Evolutionary conservation across 768 basidiomycete genomes (phyloP), one percentile per base, ranked within the genome.

Genomic region (Boletus reticuloceps): DNA sequence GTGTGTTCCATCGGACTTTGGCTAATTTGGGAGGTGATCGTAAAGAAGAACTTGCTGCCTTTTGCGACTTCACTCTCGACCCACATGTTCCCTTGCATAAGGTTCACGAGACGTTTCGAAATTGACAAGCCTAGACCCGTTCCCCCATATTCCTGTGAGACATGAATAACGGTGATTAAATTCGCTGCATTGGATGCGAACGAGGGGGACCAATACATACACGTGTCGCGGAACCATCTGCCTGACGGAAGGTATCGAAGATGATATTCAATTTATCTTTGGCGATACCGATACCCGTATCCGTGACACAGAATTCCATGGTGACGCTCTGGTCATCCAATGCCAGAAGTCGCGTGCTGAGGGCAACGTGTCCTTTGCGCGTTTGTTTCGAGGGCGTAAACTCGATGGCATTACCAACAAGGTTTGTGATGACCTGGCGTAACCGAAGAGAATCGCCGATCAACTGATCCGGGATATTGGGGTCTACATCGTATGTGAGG

Each of bases 41-140:
- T 95, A 79, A 98, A 98, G 83, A 90, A 96, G 82, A 98, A 96
- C 72, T 86, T 88, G 75, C 86, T 91, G 27, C 97, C 97, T 63
- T 91, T 89, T 44, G 89, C 82, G 55, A 96, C 91, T 70, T 96
- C 94, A 58, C 88, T 90, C 74, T 97, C 92, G 20, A 99, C 97
- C 97, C 97, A 99, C 80, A 99, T 91, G 65, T 96, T 92, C 44
- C 97, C 97, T 63, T 92, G 86, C 97, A 99, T 99, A 63, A 99
- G 87, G 46, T 86, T 88, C 17, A 98, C 96, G 22, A 99, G 85
- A 1, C 95, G 89, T 69, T 98, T 98, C 43, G 96, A 98, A 65
- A 99, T 98, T 11, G 95, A 98, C 43, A 98, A 79, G 13, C 96
- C 96, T 4, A 99, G 79, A 65, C 96, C 96, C 1, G 96, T 98